Percentiles rank a stretch among this genome's conserved stretches.
Conservation (phyloP, 768 basidiomycete species). For the Arthromyces matolae region DNA sequence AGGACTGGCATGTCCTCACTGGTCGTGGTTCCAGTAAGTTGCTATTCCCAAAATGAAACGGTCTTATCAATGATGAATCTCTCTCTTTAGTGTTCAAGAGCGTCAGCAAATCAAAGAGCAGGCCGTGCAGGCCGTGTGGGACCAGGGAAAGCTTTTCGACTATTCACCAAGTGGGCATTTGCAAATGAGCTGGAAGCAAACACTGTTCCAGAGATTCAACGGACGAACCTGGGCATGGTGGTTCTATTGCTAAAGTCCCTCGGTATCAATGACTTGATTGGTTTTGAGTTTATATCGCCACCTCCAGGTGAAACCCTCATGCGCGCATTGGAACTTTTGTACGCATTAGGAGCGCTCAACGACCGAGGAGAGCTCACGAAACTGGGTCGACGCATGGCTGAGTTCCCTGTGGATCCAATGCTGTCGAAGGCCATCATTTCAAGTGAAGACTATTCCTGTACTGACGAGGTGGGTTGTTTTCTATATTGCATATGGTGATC, state of each 20-base stretch:
- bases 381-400: conserved; percentile 94
- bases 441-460: conserved; percentile 90
- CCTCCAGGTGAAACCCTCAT: conserved; percentile 98
- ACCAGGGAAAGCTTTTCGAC: conserved; percentile 95
- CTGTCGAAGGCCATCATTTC: conserved; percentile 94
- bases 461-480: conserved; percentile 74
- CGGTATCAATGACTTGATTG: conserved; percentile 97
- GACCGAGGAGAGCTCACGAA: conserved; percentile 97
- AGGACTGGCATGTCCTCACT: conserved; percentile 98
- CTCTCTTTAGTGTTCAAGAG: conserved; percentile 76
- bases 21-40: conserved; percentile 86
- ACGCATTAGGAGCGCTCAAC: conserved; percentile 94
- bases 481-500: background rate
- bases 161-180: conserved; percentile 99
- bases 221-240: conserved; percentile 96
- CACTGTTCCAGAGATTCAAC: conserved; percentile 97
- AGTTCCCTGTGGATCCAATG: conserved; percentile 99
- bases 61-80: background rate
- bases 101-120: conserved; percentile 95
- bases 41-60: background rate
- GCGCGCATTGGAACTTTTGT: conserved; percentile 88
- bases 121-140: conserved; percentile 98
- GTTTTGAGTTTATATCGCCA: conserved; percentile 98
- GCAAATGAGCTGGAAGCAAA: conserved; percentile 94
- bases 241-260: conserved; percentile 93